These are phyloP conservation scores for Cytospora paraplurivora DNA, from an alignment of 2,329 filamentous ascomycete species.

Conservation along the genomic window DNA sequence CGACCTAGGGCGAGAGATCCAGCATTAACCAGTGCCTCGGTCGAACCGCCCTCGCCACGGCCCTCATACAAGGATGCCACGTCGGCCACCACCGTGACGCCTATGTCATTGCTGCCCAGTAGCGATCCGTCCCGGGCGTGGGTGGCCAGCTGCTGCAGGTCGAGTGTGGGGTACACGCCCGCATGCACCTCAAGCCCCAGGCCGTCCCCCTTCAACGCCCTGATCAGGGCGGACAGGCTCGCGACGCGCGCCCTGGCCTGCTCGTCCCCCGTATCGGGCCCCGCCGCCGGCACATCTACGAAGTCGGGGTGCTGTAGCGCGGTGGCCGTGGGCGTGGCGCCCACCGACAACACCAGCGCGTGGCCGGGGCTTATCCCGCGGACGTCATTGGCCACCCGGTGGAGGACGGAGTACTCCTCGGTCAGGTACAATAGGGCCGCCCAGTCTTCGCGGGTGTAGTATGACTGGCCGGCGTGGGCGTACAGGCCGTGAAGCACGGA, in stretches of 20 bases:
- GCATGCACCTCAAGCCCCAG: conserved; percentile 70
- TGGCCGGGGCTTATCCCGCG: conserved; percentile 36
- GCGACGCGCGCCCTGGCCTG: conserved; percentile 30
- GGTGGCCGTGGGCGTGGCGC: conserved; percentile 74
- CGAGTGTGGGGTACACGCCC: conserved; percentile 74
- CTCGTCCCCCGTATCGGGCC: conserved; percentile 26
- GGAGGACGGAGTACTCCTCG: conserved; percentile 59
- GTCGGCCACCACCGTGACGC: conserved; percentile 70
- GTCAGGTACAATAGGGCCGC: conserved; percentile 60
- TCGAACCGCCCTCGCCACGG: conserved; percentile 49
- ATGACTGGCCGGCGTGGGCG: conserved; percentile 66
- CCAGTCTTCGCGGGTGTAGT: conserved; percentile 55
- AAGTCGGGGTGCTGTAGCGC: conserved; percentile 59
- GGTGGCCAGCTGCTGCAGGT: conserved; percentile 78
- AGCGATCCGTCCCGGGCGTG: conserved; percentile 52
- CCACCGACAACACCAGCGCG: conserved; percentile 63
- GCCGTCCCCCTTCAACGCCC: conserved; percentile 40
- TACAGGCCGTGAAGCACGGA: conserved; percentile 38
- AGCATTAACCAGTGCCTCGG: conserved; percentile 69
- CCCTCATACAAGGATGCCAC: conserved; percentile 68
- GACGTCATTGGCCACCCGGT: conserved; percentile 47
- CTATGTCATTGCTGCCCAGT: conserved; percentile 60
- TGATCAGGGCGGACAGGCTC: conserved; percentile 45
- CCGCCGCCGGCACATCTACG: neutral
- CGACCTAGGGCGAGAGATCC: conserved; percentile 71